Base-by-base conservation (phyloP, 2,329 filamentous ascomycete genomes). In the Pseudogymnoascus sp. region DNA sequence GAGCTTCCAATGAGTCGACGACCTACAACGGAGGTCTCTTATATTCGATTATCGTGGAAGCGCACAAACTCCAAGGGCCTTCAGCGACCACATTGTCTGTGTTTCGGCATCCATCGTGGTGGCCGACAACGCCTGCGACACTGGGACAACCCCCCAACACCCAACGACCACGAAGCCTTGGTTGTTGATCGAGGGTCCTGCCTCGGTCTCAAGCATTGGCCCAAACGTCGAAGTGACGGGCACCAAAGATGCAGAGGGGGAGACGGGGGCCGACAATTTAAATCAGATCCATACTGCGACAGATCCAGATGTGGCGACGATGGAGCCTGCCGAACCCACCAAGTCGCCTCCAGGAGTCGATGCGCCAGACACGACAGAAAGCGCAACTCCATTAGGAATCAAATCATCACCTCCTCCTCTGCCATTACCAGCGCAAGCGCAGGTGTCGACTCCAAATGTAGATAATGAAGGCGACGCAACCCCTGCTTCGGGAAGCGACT, bases 401-500 rank as follows among this genome's bases (percentile, higher is more conserved):
- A 63, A 63, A 61, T 71, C 68, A 59, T 70, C 69, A 12, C 70
- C 69, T 35, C 69, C 69, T 21, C 58, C 60, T n/a, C 41, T 65
- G 39, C 37, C 57, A 19, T 19, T 37, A 59, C 61, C 63, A n/a
- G 60, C 45, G 15, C 45, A 52, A 19, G 45, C 45, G 26, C 45
- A 18, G 13, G 45, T 28, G 9, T 18, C 55, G 33, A 23, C 55
- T 57, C 26, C 19, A 18, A 35, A 35, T 38, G 55, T 19, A 35
- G 55, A 23, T 15, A 21, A 38, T 12, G 33, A 57, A 7, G 55
- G 18, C 55, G 71, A 70, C 19, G 74, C 74, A 57, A 38, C 30
- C 19, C 33, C 55, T 23, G 55, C 55, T n/a, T 57, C 55, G 61
- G 84, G 85, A 61, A 83, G 79, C 67, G 83, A 86, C 66, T 89